A percentile compares a stretch with the other conserved stretches of the same genome.
phyloP scores from a whole-genome alignment of 805 yeast species.

The Suhomyces sp. region DNA sequence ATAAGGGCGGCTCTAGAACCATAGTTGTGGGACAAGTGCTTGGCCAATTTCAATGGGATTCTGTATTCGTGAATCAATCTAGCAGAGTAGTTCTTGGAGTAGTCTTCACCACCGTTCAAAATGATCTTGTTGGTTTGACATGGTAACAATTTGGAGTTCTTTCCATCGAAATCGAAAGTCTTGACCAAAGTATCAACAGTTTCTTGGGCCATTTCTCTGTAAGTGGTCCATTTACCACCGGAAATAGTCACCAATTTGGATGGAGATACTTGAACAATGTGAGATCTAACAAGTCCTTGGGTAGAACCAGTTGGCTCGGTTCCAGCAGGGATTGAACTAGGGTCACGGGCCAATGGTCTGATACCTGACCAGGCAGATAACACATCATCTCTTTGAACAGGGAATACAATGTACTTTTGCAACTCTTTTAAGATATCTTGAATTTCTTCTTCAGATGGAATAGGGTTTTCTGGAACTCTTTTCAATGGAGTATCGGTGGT shows the following conservation, averaged over 20 bases:
- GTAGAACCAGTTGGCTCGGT: slow-evolving; percentile 51
- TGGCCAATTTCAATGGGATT: slow-evolving; percentile 70
- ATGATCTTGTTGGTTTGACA: slow-evolving; percentile 54
- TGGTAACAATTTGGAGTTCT: slow-evolving; percentile 26
- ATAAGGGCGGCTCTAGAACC: slow-evolving; percentile 86
- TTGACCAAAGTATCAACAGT: slow-evolving; percentile 73
- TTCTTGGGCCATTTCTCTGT: slow-evolving; percentile 96
- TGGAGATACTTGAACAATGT: slow-evolving; percentile 67
- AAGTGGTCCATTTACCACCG: slow-evolving; percentile 98
- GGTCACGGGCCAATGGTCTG: slow-evolving; percentile 90
- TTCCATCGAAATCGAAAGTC: slow-evolving; percentile 36
- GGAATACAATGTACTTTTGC: slow-evolving; percentile 85
- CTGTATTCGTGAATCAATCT: slow-evolving; percentile 76
- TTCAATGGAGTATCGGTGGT: slow-evolving; percentile 89
- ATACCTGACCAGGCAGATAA: slow-evolving; percentile 96
- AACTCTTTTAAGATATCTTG: slow-evolving; percentile 82
- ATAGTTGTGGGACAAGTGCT: slow-evolving; percentile 79
- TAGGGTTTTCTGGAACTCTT: slow-evolving; percentile 69
- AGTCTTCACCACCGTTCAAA: slow-evolving; percentile 79
- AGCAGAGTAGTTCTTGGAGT: slow-evolving; percentile 69
- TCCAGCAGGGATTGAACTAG: slow-evolving; percentile 48
- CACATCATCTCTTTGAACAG: slow-evolving; percentile 86
- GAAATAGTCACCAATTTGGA: slow-evolving; percentile 83
- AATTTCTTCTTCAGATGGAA: slow-evolving; percentile 85
- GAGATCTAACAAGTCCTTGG: slow-evolving; percentile 89